These are phyloP conservation scores for Kwoniella heveanensis DNA, from an alignment of 768 basidiomycete species.

Conservation along the genomic window DNA sequence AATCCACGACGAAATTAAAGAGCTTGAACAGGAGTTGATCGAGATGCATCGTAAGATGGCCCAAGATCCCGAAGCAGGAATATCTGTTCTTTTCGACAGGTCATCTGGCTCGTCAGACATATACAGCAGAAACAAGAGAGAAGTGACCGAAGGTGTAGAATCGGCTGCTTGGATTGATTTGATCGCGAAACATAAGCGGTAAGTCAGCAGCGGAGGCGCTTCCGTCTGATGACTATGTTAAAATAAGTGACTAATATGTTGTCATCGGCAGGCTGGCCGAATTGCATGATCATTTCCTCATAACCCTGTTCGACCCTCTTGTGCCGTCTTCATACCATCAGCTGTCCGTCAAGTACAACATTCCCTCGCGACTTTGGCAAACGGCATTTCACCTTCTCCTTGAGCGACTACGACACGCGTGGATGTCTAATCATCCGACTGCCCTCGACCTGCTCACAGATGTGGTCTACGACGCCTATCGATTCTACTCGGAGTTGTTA, in stretches of 20 bases:
- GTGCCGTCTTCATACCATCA: conserved; percentile 85
- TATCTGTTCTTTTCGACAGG: conserved; percentile 30
- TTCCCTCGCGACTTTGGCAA: conserved; percentile 89
- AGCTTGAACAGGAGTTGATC: conserved; percentile 74
- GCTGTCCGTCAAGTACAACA: conserved; percentile 92
- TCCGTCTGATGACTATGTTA: not conserved
- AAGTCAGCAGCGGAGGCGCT: conserved; percentile 48
- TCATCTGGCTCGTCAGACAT: conserved; percentile 12
- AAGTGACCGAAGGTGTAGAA: conserved; percentile 26
- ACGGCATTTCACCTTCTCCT: conserved; percentile 86
- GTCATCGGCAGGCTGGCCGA: conserved; percentile 72
- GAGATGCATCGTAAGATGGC: conserved; percentile 75
- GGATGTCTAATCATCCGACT: conserved; percentile 62
- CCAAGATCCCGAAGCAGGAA: conserved; percentile 58
- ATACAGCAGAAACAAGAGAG: conserved; percentile 25
- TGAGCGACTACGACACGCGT: conserved; percentile 83
- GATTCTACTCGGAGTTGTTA: conserved; percentile 84
- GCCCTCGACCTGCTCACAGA: conserved; percentile 85
- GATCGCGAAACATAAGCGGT: conserved; percentile 76
- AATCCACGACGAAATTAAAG: conserved; percentile 74
- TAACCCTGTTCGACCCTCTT: conserved; percentile 78
- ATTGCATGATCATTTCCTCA: conserved; percentile 81
- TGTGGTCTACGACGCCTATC: conserved; percentile 92
- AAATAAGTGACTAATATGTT: conserved; percentile 10
- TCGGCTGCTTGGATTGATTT: conserved; percentile 58